Conservation (phyloP, 257 asterid species). For the Lavandula angustifolia region DNA sequence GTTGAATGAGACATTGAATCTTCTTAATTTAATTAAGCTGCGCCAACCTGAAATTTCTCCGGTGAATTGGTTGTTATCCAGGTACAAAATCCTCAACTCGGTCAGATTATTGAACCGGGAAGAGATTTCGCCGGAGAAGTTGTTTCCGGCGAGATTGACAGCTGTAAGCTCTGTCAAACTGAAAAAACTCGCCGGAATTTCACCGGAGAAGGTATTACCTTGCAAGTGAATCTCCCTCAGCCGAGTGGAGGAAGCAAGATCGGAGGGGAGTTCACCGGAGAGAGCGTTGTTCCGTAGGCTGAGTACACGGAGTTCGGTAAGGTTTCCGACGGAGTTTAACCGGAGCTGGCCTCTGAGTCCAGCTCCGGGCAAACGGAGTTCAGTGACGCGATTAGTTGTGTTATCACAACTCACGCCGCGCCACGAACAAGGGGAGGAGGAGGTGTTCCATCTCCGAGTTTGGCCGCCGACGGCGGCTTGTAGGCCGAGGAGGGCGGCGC, state of each 20-base stretch:
- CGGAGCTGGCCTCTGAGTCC: slow-evolving; percentile 53
- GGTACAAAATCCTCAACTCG: slow-evolving; percentile 38
- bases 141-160: slow-evolving; percentile 44
- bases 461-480: slow-evolving; percentile 45
- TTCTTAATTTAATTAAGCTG: slow-evolving; percentile 26
- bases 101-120: slow-evolving; percentile 36
- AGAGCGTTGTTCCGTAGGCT: slow-evolving; percentile 63
- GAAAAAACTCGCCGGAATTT: slow-evolving; percentile 46
- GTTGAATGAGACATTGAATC: slow-evolving; percentile 63
- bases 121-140: slow-evolving; percentile 44
- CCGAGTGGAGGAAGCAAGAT: slow-evolving; percentile 48
- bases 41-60: slow-evolving; percentile 49
- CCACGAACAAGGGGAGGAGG: slow-evolving; percentile 55
- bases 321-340: slow-evolving; percentile 42
- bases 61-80: slow-evolving; percentile 55
- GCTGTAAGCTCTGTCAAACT: slow-evolving; percentile 43
- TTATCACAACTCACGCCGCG: slow-evolving; percentile 46
- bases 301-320: slow-evolving; percentile 49
- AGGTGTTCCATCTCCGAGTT: slow-evolving; percentile 52
- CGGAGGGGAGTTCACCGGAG: slow-evolving; percentile 56
- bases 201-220: slow-evolving; percentile 58
- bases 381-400: slow-evolving; percentile 39
- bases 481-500: slow-evolving; percentile 53
- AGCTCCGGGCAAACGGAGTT: slow-evolving; percentile 55
- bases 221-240: slow-evolving; percentile 42